Base-by-base conservation (phyloP, 2,329 filamentous ascomycete species). In the Talaromyces piceae region DNA sequence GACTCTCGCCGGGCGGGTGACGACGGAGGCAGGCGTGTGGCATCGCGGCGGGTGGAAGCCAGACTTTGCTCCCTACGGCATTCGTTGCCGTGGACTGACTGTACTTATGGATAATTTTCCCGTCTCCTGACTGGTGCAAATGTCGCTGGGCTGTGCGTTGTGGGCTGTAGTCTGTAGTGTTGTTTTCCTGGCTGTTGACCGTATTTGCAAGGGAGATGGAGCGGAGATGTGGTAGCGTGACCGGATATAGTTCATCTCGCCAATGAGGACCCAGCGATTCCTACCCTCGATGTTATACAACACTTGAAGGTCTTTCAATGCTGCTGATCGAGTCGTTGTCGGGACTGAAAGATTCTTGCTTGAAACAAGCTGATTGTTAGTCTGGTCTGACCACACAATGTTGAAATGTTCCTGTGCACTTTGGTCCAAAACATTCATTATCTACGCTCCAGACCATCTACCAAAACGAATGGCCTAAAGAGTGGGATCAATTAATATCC, bases 21-120 rank as follows among this genome's bases (percentile, higher is more conserved):
- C 56, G 59, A 60, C 45, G 59, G 45, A 33, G 58, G 51, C 60
- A 60, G 61, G 63, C 65, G 61, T 61, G 63, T 62, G 57, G 59
- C 67, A 68, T 68, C 62, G 63, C 64, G 61, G 61, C 59, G 61
- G 66, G 57, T 59, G 62, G 63, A 64, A 69, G 67, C 67, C 67
- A 70, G 67, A 61, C 64, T 69, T 51, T 51, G 58, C 56, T 44
- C 30, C 37, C 56, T 57, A 61, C 66, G 66, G 67, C 67, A 64
- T 65, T 63, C 64, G 64, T 64, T 41, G 53, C 54, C 54, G 54
- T 53, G 48, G 44, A 23, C 22, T 50, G 8, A 3, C 33, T 43
- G 6, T 30, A 6, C 18, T 44, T 6, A 11, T 11, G 11, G 20
- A 2, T 25, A 16, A 5, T 16, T 5, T 25, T 22, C 20, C 11